A percentile compares a stretch with the other conserved stretches of the same genome.
Conservation (phyloP, 1,284 basidiomycete genomes). For the Ustilago xerochloae region DNA sequence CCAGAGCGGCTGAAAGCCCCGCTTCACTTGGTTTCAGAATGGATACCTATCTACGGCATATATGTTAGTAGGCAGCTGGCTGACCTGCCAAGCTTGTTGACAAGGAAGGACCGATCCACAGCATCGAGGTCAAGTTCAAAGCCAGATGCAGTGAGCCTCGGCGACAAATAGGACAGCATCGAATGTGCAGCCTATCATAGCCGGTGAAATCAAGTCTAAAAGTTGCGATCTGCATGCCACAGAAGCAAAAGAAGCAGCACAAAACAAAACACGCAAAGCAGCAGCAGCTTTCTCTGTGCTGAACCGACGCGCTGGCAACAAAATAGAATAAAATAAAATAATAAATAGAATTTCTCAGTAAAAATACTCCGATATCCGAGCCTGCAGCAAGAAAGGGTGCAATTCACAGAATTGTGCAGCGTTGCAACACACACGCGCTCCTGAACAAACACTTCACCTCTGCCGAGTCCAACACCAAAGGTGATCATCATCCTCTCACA, state of each 20-base stretch:
- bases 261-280: neutral
- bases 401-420: neutral
- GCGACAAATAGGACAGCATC: neutral
- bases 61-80: too few relatives aligned
- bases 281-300: neutral
- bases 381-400: neutral
- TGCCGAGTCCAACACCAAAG: conserved; percentile 20
- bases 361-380: conserved; percentile 17
- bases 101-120: neutral
- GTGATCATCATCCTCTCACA: neutral
- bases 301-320: conserved; percentile 8
- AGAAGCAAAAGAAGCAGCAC: neutral
- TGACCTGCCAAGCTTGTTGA: neutral
- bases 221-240: conserved; percentile 1
- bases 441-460: neutral
- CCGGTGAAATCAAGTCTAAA: neutral
- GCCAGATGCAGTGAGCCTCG: conserved; percentile 12
- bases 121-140: neutral
- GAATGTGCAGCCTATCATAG: neutral
- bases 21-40: neutral
- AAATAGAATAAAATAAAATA: conserved; percentile 5
- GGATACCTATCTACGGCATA: too few relatives aligned
- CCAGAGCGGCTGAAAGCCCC: too few relatives aligned
- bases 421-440: neutral
- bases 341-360: neutral